Conservation (phyloP, 192 early-diverging fungal genomes). For the Coemansia biformis region DNA sequence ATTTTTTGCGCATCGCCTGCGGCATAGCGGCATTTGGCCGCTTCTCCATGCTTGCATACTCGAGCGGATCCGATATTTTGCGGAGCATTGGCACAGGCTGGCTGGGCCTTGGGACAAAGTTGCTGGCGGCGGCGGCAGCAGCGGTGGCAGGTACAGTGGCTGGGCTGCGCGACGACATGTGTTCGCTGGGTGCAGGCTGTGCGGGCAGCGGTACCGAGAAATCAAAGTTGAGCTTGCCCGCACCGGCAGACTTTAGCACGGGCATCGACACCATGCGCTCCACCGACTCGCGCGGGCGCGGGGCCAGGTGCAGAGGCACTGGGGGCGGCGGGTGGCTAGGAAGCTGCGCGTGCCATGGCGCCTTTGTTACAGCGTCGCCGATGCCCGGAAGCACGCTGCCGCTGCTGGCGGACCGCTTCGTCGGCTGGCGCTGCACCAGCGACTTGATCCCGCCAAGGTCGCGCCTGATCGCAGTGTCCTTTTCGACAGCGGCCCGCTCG, state of each 20-base stretch:
- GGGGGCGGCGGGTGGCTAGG: constrained; percentile 12
- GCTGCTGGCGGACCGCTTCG: constrained; percentile 23
- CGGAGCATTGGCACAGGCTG: constrained; percentile 29
- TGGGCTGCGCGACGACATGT: constrained; percentile 10
- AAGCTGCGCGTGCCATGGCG: constrained; percentile 20
- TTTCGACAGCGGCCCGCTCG: constrained; percentile 4
- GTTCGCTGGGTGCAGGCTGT: constrained; percentile 8
- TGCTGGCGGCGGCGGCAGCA: background rate
- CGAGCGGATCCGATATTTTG: constrained; percentile 45
- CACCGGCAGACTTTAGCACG: constrained; percentile 31
- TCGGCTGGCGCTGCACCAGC: background rate
- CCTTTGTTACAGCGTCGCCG: constrained; percentile 9
- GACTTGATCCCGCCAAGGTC: constrained; percentile 5
- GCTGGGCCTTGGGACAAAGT: constrained; percentile 1
- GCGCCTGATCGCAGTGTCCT: constrained; percentile 7
- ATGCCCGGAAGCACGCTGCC: constrained; percentile 14
- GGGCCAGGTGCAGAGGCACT: background rate
- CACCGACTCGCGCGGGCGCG: constrained; percentile 32
- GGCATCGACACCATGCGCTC: constrained; percentile 51
- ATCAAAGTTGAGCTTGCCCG: constrained; percentile 23
- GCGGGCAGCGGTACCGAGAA: constrained; percentile 23
- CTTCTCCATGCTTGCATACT: constrained; percentile 42
- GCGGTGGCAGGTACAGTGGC: background rate
- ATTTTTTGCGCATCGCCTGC: constrained; percentile 47
- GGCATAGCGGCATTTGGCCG: constrained; percentile 40